phyloP scores from a whole-genome alignment of 305 asterid genomes.

The Stenogyne calaminthoides region DNA sequence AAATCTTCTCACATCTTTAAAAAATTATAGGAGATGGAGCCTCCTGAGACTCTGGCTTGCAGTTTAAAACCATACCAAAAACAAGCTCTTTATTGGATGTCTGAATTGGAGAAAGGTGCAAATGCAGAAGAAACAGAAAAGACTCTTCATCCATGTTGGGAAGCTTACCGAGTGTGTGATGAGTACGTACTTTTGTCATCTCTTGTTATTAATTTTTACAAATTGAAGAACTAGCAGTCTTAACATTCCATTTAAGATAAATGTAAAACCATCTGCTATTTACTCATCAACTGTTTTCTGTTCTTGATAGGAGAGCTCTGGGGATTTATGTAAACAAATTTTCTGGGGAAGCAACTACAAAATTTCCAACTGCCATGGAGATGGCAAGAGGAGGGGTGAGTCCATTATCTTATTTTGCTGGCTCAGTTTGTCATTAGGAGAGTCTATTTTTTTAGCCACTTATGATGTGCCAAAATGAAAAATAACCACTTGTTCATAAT shows the following conservation, averaged over 20 bases:
- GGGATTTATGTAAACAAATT: constrained; percentile 71
- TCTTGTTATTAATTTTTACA: neutral
- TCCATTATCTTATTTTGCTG: neutral
- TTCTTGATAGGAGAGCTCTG: constrained; percentile 65
- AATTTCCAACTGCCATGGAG: constrained; percentile 66
- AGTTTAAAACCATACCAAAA: constrained; percentile 78
- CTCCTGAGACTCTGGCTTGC: constrained; percentile 65
- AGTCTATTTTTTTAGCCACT: neutral
- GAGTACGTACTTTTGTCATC: constrained; percentile 46
- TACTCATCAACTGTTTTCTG: constrained; percentile 23
- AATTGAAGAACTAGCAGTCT: neutral
- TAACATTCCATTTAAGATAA: neutral
- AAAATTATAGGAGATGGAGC: constrained; percentile 68
- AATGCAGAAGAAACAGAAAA: constrained; percentile 56
- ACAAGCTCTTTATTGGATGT: constrained; percentile 88
- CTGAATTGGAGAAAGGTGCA: constrained; percentile 64
- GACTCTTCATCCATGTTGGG: constrained; percentile 90
- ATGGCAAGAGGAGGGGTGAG: constrained; percentile 82
- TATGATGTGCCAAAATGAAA: neutral
- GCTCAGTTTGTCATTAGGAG: neutral
- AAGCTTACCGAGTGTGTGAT: constrained; percentile 74
- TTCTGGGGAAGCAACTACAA: constrained; percentile 80
- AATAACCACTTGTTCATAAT: neutral
- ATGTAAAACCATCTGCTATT: neutral
- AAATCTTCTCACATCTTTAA: neutral